Conservation (phyloP, 768 basidiomycete species). For the Auricularia sp. region DNA sequence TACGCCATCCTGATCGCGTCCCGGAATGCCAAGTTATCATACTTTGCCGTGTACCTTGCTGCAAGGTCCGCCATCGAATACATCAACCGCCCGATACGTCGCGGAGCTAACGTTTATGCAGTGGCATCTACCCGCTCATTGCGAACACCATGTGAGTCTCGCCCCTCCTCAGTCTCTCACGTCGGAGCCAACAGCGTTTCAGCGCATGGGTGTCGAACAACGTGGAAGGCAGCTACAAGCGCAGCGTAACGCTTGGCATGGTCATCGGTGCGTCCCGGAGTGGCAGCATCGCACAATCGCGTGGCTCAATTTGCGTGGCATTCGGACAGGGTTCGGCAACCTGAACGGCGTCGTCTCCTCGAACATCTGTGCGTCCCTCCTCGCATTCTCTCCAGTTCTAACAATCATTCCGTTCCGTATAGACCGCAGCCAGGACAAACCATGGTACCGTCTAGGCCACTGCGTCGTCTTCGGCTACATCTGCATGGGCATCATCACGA, state of each 20-base stretch:
- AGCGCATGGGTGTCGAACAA: slow-evolving; percentile 70
- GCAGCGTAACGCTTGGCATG: slow-evolving; percentile 62
- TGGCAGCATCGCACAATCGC: slow-evolving; percentile 35
- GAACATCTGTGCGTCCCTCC: slow-evolving; percentile 46
- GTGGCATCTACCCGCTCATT: slow-evolving; percentile 68
- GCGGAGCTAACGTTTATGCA: slow-evolving; percentile 14
- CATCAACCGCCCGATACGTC: neutral
- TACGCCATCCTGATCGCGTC: slow-evolving; percentile 65
- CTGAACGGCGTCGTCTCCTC: slow-evolving; percentile 70
- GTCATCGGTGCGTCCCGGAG: slow-evolving; percentile 27
- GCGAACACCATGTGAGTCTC: slow-evolving; percentile 48
- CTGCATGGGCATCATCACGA: slow-evolving; percentile 45
- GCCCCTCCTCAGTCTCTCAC: slow-evolving; percentile 6
- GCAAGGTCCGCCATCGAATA: slow-evolving; percentile 39
- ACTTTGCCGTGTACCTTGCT: slow-evolving; percentile 63
- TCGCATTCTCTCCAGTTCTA: slow-evolving; percentile 12
- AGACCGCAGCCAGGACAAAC: slow-evolving; percentile 57
- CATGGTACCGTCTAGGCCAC: slow-evolving; percentile 63
- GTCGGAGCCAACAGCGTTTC: slow-evolving; percentile 9
- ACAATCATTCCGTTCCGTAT: too few species aligned
- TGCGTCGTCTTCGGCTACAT: slow-evolving; percentile 69
- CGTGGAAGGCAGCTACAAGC: slow-evolving; percentile 67
- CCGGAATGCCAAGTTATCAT: slow-evolving; percentile 52
- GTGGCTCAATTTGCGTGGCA: slow-evolving; percentile 3
- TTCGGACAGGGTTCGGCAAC: slow-evolving; percentile 34